A percentile compares a stretch with the other conserved stretches of the same genome.
These are phyloP conservation scores for Quercus lobata DNA, from an alignment of 331 rosid species.

Conservation along the genomic window DNA sequence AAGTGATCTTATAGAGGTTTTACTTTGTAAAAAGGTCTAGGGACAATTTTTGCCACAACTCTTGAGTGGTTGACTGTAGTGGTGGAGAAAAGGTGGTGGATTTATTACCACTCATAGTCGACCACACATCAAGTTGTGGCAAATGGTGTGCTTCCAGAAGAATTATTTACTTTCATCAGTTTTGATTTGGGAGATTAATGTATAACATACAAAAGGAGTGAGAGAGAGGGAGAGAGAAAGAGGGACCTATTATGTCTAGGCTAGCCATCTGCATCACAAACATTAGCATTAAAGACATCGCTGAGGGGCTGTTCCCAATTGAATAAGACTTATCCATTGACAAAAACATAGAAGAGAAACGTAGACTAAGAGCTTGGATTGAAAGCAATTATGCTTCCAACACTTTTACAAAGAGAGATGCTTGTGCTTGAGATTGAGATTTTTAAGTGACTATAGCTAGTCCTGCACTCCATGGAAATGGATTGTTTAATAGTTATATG, in stretches of 20 bases:
- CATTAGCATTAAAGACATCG: constrained; percentile 8
- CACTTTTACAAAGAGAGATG: background rate
- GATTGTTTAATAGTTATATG: no score
- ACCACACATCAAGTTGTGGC: no score
- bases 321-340: constrained; percentile 18
- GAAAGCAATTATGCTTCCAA: background rate
- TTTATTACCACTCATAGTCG: no score
- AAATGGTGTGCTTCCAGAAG: no score
- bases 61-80: no score
- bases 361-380: background rate
- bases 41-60: no score
- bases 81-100: no score
- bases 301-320: background rate
- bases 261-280: constrained; percentile 14
- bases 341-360: background rate
- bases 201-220: background rate
- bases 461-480: background rate
- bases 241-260: constrained; percentile 14
- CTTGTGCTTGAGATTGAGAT: no score
- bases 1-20: no score
- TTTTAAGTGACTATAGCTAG: background rate
- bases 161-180: background rate
- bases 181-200: no score
- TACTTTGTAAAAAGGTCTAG: no score
- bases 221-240: background rate